Evolutionary conservation across 306 rosid species (phyloP).

Genomic region (Cucumis melo): DNA sequence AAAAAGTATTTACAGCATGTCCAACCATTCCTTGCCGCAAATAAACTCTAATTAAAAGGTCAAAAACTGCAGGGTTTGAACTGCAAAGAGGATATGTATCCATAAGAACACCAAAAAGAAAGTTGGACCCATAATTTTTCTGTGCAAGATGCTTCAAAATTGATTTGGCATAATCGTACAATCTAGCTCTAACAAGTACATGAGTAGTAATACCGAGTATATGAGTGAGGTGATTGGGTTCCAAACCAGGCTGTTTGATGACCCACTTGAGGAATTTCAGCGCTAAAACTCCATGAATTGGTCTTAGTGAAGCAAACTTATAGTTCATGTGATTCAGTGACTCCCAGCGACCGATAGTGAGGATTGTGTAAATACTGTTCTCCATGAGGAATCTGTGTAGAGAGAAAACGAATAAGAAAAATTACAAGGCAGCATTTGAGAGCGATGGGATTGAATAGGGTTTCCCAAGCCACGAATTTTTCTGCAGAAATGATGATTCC

Average conservation of each 20-base stretch:
- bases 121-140: conserved; percentile 27
- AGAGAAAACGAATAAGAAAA: not conserved
- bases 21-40: conserved; percentile 39
- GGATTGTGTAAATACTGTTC: conserved; percentile 55
- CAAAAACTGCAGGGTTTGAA: conserved; percentile 70
- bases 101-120: conserved; percentile 48
- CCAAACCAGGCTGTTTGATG: conserved; percentile 50
- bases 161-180: conserved; percentile 49
- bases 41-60: conserved; percentile 55
- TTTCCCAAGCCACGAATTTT: not conserved
- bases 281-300: conserved; percentile 63
- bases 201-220: conserved; percentile 49
- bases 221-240: conserved; percentile 41
- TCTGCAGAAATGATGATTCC: not conserved
- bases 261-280: conserved; percentile 64
- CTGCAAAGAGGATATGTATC: conserved; percentile 57
- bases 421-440: not conserved
- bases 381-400: conserved; percentile 23
- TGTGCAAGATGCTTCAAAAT: conserved; percentile 33
- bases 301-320: conserved; percentile 54
- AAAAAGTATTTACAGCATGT: conserved; percentile 40
- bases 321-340: conserved; percentile 65
- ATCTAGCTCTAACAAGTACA: conserved; percentile 62
- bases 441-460: not conserved
- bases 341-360: conserved; percentile 66